Conservation (phyloP, 257 asterid species). For the Solanum chmielewskii region DNA sequence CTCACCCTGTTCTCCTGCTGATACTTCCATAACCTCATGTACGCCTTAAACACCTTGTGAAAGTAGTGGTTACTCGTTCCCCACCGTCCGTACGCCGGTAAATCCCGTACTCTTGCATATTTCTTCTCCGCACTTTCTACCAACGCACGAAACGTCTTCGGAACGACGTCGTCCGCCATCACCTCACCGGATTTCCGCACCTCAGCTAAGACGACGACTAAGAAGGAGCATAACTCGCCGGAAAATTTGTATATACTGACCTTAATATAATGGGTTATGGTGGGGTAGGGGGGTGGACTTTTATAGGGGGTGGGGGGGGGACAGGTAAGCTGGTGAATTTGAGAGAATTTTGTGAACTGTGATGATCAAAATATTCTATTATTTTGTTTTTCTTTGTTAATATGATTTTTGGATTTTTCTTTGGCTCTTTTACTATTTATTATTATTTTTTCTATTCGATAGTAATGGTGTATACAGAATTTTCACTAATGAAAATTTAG, state of each 20-base stretch:
- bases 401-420: background rate
- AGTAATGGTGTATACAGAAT: accelerated
- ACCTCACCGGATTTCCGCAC: background rate
- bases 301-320: background rate
- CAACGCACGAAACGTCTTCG: conserved; percentile 47
- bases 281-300: background rate
- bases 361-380: conserved; percentile 12
- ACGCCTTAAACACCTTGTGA: conserved; percentile 82
- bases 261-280: background rate
- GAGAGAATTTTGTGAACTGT: conserved; percentile 6
- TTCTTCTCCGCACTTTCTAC: conserved; percentile 86
- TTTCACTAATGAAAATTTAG: background rate
- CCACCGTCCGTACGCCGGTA: conserved; percentile 63
- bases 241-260: background rate
- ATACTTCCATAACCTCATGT: conserved; percentile 77
- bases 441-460: background rate
- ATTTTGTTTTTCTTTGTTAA: background rate
- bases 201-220: background rate
- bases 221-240: background rate
- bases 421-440: background rate
- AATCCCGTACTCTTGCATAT: conserved; percentile 86
- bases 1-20: conserved; percentile 81
- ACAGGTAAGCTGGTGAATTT: conserved; percentile 10
- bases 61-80: conserved; percentile 52
- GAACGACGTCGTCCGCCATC: conserved; percentile 47